These are phyloP conservation scores for Bipolaris gigantea DNA, from an alignment of 2,329 filamentous ascomycete species.

Conservation along the genomic window DNA sequence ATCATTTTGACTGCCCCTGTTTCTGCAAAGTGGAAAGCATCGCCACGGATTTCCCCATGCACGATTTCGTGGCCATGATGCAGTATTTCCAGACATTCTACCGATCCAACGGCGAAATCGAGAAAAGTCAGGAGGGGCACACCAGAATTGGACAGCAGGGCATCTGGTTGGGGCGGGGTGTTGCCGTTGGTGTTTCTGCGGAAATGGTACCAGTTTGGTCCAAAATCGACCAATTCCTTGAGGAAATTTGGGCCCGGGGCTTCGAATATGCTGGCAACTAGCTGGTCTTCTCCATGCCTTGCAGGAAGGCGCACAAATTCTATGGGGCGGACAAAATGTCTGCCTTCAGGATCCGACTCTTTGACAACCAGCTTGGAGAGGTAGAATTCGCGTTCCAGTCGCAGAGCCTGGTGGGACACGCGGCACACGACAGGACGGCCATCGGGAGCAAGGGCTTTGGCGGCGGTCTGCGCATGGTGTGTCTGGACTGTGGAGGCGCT, in stretches of 20 bases:
- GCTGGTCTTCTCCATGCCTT: constrained; percentile 69
- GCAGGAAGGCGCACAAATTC: constrained; percentile 74
- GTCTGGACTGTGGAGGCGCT: constrained; percentile 48
- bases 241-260: constrained; percentile 75
- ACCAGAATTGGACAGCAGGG: constrained; percentile 49
- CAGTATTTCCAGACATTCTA: constrained; percentile 84
- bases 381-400: constrained; percentile 85
- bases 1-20: constrained; percentile 64
- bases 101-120: constrained; percentile 86
- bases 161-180: constrained; percentile 15
- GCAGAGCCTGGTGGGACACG: constrained; percentile 77
- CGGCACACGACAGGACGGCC: constrained; percentile 70
- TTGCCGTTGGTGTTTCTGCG: constrained; percentile 11
- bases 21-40: constrained; percentile 88
- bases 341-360: constrained; percentile 70
- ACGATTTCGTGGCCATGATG: constrained; percentile 85
- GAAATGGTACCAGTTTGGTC: constrained; percentile 58
- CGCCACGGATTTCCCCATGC: constrained; percentile 86
- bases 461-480: constrained; percentile 52
- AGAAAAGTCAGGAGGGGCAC: constrained; percentile 77
- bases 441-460: constrained; percentile 46
- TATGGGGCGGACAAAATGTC: constrained; percentile 78
- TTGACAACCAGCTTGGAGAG: constrained; percentile 73
- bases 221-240: constrained; percentile 71
- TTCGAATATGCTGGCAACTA: constrained; percentile 81